phyloP scores from a whole-genome alignment of 257 asterid genomes.

The Knoxia roxburghii region DNA sequence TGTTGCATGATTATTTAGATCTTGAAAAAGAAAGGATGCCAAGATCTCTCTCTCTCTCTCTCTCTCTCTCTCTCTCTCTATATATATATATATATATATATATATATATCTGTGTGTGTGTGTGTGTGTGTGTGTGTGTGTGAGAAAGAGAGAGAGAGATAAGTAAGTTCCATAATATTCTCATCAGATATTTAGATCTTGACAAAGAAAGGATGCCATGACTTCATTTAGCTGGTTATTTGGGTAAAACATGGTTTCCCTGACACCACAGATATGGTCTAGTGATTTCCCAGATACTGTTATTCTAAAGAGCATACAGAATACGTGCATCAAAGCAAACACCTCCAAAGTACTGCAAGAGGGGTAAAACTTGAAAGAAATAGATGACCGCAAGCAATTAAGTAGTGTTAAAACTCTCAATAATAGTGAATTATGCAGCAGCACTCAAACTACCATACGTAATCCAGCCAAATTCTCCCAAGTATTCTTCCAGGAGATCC shows the following conservation, averaged over 20 bases:
- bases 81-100: too few species aligned
- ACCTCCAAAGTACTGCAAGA: neutral
- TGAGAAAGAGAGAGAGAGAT: too few species aligned
- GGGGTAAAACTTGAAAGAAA: neutral
- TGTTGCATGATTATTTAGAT: conserved; percentile 3
- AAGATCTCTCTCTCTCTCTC: too few species aligned
- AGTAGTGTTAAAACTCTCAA: too few species aligned
- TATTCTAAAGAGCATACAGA: neutral
- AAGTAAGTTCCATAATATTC: neutral
- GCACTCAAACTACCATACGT: neutral
- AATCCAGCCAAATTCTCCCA: too few species aligned
- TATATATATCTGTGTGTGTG: too few species aligned
- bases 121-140: too few species aligned
- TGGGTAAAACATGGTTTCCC: neutral
- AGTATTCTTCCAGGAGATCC: too few species aligned
- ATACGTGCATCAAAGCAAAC: too few species aligned
- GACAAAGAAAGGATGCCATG: neutral
- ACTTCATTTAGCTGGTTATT: neutral
- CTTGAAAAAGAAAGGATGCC: too few species aligned
- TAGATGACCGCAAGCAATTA: too few species aligned
- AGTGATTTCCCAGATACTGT: neutral
- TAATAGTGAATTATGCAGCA: neutral
- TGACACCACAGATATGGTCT: neutral
- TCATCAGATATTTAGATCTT: neutral
- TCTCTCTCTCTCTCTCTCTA: too few species aligned